Evolutionary conservation across 495 filamentous ascomycete species (phyloP).

Genomic region (Neurospora tetrasperma): DNA sequence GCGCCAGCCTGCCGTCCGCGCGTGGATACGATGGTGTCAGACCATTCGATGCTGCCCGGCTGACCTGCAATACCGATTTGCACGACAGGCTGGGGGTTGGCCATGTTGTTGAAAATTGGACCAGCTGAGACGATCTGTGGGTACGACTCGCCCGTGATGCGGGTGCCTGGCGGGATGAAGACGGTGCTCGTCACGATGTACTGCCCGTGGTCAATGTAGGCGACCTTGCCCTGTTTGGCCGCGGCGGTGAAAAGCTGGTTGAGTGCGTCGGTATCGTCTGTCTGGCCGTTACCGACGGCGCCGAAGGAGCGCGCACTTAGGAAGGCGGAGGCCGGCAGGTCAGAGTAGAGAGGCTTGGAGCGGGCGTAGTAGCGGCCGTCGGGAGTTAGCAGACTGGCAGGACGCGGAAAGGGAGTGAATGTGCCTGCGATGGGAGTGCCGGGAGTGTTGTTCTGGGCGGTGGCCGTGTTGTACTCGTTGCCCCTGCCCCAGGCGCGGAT

Average conservation of each 20-base stretch:
- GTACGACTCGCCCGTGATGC: constrained; percentile 76
- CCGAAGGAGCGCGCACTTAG: constrained; percentile 60
- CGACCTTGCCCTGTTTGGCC: constrained; percentile 44
- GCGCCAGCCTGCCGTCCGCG: constrained; percentile 14
- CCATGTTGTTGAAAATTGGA: constrained; percentile 52
- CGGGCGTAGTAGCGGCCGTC: constrained; percentile 41
- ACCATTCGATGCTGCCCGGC: constrained; percentile 65
- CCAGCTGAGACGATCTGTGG: constrained; percentile 70
- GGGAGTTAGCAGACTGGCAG: constrained; percentile 24
- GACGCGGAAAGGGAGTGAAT: constrained; percentile 27
- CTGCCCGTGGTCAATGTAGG: constrained; percentile 78
- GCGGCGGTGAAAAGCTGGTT: constrained; percentile 57
- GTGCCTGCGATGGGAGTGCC: constrained; percentile 24
- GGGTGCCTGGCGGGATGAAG: constrained; percentile 58
- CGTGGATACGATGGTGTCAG: constrained; percentile 60
- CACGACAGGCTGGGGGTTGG: constrained; percentile 56
- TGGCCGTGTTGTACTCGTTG: constrained; percentile 27
- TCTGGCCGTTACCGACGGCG: constrained; percentile 59
- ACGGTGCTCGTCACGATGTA: constrained; percentile 74
- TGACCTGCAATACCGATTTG: constrained; percentile 66
- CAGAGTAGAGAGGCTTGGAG: constrained; percentile 64
- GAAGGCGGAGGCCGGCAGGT: constrained; percentile 43
- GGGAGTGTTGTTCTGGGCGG: constrained; percentile 15
- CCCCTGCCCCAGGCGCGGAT: constrained; percentile 40
- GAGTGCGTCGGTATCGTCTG: constrained; percentile 56